Percentiles rank a stretch among this genome's conserved stretches.
phyloP scores from a whole-genome alignment of 176 grass and related monocot species.

The Hyparrhenia diplandra region DNA sequence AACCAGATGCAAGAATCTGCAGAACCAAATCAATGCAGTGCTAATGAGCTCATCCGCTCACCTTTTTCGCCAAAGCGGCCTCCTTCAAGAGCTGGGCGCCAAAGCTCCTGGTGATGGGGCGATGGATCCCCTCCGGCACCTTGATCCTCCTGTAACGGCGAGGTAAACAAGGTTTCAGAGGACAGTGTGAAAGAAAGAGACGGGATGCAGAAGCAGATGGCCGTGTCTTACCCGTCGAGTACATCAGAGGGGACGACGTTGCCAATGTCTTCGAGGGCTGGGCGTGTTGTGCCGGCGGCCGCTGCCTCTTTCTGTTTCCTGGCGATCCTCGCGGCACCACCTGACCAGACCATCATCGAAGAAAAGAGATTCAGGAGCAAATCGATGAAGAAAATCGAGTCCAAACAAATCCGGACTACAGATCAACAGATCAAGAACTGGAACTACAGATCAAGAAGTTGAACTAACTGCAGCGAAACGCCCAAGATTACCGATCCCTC shows the following conservation, averaged over 20 bases:
- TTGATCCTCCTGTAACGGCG: constrained; percentile 26
- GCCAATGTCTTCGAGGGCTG: constrained; percentile 64
- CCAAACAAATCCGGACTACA: too few relatives aligned
- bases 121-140: constrained; percentile 42
- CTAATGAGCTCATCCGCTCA: neutral
- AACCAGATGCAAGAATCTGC: neutral
- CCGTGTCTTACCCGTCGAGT: constrained; percentile 25
- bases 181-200: neutral
- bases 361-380: too few relatives aligned
- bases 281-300: constrained; percentile 14
- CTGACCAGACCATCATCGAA: too few relatives aligned
- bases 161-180: neutral
- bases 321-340: constrained; percentile 17
- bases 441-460: too few relatives aligned
- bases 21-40: neutral
- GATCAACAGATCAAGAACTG: too few relatives aligned
- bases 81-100: constrained; percentile 54
- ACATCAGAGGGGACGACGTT: constrained; percentile 33
- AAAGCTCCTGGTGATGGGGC: constrained; percentile 54
- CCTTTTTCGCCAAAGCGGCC: constrained; percentile 39
- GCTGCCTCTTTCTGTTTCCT: constrained; percentile 49
- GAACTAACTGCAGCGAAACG: too few relatives aligned
- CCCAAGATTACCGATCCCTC: too few relatives aligned
- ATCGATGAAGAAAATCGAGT: too few relatives aligned
- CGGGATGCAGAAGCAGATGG: neutral